Evolutionary conservation across 306 rosid genomes (phyloP), one percentile per base, ranked within the genome.

Genomic region (Calophaca sinica): DNA sequence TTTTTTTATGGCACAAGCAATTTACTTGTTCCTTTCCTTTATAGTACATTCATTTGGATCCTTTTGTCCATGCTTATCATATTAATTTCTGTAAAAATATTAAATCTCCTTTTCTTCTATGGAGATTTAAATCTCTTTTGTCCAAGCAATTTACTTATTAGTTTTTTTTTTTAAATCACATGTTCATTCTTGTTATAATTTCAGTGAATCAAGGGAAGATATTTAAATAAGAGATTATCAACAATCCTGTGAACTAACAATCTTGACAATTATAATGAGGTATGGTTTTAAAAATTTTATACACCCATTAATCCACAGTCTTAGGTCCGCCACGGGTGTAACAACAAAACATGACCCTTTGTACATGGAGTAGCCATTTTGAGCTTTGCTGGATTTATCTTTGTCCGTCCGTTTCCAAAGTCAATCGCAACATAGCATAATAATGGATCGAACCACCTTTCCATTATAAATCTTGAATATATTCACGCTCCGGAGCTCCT

Each of bases 1-100:
- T 36, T 81, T 71, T n/a, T 38, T 31, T 62, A 42, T 69, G 66
- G 62, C 68, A 44, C 54, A 14, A 50, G 63, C 53, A 71, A 60
- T 64, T 73, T 73, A 12, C 7, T 72, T 72, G 49, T 70, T 75
- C 7, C 7, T 59, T 63, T 57, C 14, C 0, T 28, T 42, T 44
- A 28, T 70, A 14, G 41, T 70, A 62, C 68, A 39, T 65, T 65
- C 14, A n/a, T 69, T 42, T 33, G 68, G 69, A 71, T 78, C 58
- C 55, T 38, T 46, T 46, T 36, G 46, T 55, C 58, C 80, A 54
- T 20, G 62, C 36, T 48, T 77, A 59, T 52, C 38, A 72, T 52
- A 62, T 55, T 64, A 69, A 31, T 69, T 63, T 79, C 53, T 70
- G 46, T 52, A 42, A 42, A 57, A 44, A 39, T 32, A 20, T 67